Base-by-base conservation (phyloP, 768 basidiomycete species). In the Holtermanniella nyarrowii region DNA sequence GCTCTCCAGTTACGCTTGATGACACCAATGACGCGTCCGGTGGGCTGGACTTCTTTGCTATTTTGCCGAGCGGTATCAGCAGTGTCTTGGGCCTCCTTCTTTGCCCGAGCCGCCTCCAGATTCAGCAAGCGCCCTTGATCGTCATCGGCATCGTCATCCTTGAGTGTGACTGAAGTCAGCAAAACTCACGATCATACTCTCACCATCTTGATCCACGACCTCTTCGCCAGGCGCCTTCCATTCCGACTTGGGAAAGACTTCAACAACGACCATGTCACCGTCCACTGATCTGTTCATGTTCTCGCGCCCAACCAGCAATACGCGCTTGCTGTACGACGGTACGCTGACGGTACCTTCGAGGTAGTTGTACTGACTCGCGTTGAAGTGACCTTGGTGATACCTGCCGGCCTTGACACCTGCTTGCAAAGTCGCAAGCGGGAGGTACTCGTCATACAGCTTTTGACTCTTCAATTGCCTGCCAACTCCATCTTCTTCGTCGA, bases 1-100 rank as follows among this genome's bases (percentile, higher is more conserved):
- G 91, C 83, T 63, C 91, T 76, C 93, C 93, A 99, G 63, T 91
- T 91, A 7, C 95, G 80, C 72, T 95, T 95, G 60, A 91, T 81
- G 49, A 97, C 76, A 5, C 95, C 95, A 7, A 96, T 85, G 3
- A 97, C 77, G 23, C 81, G 80, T 10, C 95, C 95, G 0, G 93
- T 97, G 2, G 93, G 93, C 62, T 90, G 88, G 57, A 78, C 82
- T 60, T 85, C 84, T 31, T 53, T 42, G 3, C 59, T 53, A 25
- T 40, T 79, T 40, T 53, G 52, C 56, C 58, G 60, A 11, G 63
- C 53, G 63, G 48, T 71, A 18, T 52, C 66, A 12, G 53, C 61
- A 11, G 62, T 65, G 13, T 58, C 63, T 40, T 59, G 74, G 50
- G 74, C 52, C 55, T 72, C 46, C 50, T 62, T 50, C 26, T 58